Evolutionary conservation across 2,329 filamentous ascomycete species (phyloP).

Genomic region (Calonectria ilicicola): DNA sequence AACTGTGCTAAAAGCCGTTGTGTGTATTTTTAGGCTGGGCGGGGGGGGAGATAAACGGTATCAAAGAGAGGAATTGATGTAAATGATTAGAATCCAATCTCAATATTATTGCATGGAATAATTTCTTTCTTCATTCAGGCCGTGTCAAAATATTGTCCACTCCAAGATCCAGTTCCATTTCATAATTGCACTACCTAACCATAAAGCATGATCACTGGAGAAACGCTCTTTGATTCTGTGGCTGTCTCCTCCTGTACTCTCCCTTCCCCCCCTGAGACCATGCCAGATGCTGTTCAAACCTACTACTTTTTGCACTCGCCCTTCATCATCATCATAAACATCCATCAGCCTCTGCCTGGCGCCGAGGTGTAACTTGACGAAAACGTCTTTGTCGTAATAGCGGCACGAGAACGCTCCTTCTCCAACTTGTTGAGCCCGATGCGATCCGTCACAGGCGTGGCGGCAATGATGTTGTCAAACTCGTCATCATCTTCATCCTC

Average conservation of each 20-base stretch:
- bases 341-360: conserved; percentile 60
- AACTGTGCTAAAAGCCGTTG: conserved; percentile 14
- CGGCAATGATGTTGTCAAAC: conserved; percentile 94
- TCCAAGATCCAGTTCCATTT: not conserved
- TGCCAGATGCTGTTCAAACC: not conserved
- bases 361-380: conserved; percentile 62
- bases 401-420: conserved; percentile 63
- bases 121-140: not conserved
- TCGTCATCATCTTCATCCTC: conserved; percentile 76
- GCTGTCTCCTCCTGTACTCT: not conserved
- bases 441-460: conserved; percentile 88
- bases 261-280: not conserved
- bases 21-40: conserved; percentile 23
- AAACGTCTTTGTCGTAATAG: conserved; percentile 63
- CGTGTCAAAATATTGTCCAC: not conserved
- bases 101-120: conserved; percentile 20
- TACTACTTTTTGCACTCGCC: not conserved
- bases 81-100: conserved; percentile 17
- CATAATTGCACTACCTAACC: not conserved
- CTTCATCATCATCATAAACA: not conserved
- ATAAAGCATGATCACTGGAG: not conserved
- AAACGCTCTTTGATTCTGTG: not conserved
- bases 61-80: not conserved
- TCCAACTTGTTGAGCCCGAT: conserved; percentile 74
- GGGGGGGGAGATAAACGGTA: not conserved